Evolutionary conservation across 345 rosid genomes (phyloP), one percentile per base, ranked within the genome.

Genomic region (Lepidium aucheri): DNA sequence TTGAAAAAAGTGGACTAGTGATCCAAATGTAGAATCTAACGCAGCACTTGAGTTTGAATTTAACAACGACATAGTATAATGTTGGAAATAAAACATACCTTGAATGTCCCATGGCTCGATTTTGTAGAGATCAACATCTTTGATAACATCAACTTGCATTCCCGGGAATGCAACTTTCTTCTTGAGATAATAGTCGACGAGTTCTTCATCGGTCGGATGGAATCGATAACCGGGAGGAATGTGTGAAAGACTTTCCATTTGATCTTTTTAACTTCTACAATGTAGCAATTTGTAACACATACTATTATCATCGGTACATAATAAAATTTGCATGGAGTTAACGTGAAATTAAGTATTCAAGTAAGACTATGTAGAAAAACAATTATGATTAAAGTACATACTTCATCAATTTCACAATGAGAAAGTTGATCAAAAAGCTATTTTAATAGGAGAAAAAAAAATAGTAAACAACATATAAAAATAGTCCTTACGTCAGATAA

Each of bases 101-200:
- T 85, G 85, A 65, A 87, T 85, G 77, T 87, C 90, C 94, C 94
- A 87, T 26, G 94, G 94, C 68, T 87, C 94, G 52, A 87, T 87
- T 73, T 83, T 87, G 65, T 87, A 87, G 66, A 87, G 94, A 68
- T 87, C 94, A 10, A 87, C 86, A 56, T 87, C 94, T 72, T 80
- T 87, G 56, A 87, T 87, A 69, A 87, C 85, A 60, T 87, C 90
- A 8, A 87, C 80, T 66, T 87, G 90, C 61, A 87, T 83, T 74
- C 81, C 78, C 8, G 76, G 82, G 44, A 85, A 80, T 51, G 80
- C 74, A 60, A 87, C 65, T 70, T 87, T 87, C 56, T 76, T 85
- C 75, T 84, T 75, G 17, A 87, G 94, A 79, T 87, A 87, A 74
- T 87, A 87, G 60, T 82, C 90, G 7, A 87, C 90, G 9, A 87